phyloP scores from a whole-genome alignment of 495 filamentous ascomycete species.

The Eremomyces bilateralis region DNA sequence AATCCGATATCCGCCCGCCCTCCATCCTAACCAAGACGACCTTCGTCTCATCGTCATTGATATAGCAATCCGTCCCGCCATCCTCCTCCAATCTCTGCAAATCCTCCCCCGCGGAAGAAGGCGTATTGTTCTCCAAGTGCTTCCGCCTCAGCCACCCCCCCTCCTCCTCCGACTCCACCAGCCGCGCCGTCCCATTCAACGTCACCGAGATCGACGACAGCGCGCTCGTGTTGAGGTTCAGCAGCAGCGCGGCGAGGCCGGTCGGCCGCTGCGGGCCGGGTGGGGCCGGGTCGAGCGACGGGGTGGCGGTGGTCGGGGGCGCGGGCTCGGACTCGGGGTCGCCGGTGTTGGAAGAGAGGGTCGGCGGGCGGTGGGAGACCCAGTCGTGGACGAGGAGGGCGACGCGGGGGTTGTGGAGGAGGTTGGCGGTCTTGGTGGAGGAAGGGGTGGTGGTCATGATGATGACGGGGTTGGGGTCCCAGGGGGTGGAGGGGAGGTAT shows the following conservation, averaged over 20 bases:
- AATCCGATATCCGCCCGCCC: conserved; percentile 21
- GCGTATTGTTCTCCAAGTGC: conserved; percentile 79
- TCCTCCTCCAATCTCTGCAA: conserved; percentile 10
- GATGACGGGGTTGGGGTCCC: conserved; percentile 24
- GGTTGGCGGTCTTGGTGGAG: conserved; percentile 73
- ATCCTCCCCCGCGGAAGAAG: conserved; percentile 5
- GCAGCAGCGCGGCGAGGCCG: conserved; percentile 55
- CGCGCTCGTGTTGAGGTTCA: conserved; percentile 74
- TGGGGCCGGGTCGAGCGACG: conserved; percentile 8
- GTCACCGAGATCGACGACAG: conserved; percentile 83
- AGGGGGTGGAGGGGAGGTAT: conserved; percentile 72
- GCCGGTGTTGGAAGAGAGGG: conserved; percentile 34
- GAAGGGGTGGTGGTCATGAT: conserved; percentile 13
- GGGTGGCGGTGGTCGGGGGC: conserved; percentile 2
- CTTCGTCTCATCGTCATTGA: conserved; percentile 19
- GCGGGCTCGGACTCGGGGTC: conserved; percentile 24
- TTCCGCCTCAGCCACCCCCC: conserved; percentile 58
- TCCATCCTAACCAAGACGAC: conserved; percentile 21
- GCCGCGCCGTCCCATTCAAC: conserved; percentile 60
- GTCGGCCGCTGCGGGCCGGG: conserved; percentile 31
- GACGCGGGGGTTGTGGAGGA: conserved; percentile 71
- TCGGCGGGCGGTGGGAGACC: conserved; percentile 84
- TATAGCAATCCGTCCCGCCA: conserved; percentile 18
- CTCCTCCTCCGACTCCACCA: conserved; percentile 50
- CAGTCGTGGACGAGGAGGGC: conserved; percentile 95